Base-by-base conservation (phyloP, 768 basidiomycete species). In the Tylopilus subfusipes region DNA sequence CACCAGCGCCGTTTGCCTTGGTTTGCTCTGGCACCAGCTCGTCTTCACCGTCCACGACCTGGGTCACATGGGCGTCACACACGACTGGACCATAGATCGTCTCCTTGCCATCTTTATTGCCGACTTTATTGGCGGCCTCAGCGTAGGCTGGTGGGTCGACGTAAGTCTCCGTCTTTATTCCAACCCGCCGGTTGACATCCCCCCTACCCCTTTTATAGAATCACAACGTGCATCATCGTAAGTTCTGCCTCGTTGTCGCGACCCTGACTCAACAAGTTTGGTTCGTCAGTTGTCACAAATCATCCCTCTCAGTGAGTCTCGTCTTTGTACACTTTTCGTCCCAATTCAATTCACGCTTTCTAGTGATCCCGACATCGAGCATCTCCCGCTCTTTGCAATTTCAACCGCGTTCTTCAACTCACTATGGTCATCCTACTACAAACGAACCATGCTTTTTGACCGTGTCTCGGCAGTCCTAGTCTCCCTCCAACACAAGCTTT, bases 141-240 rank as follows among this genome's bases (percentile, higher is more conserved):
- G 94, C 67, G 79, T 97, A 22, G 92, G 94, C 38, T 99, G 97
- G 97, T 99, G 96, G 96, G 90, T 93, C 38, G 82, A 94, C 69
- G 94, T 95, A 63, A 75, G 93, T 84, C n/a, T 13, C 47, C 34
- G 12, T 40, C 53, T n/a, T 54, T 48, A 3, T 48, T 36, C 54
- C 48, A 36, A 24, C 36, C 50, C 42, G 33, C 21, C 39, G 29
- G n/a, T 25, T 50, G 31, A 59, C 42, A 60, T 27, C 58, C 45
- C 34, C 36, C 29, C 18, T 18, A 22, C n/a, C 13, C 24, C 3
- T 45, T 22, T 12, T 47, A 31, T 58, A 92, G 89, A 92, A 90
- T 67, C 97, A 99, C 68, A 97, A 98, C 63, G 85, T 95, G 44
- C 95, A 98, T 75, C 95, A 98, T 73, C 77, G 93, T 93, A 67